Base-by-base conservation (phyloP, 2,329 filamentous ascomycete genomes). In the Furcasterigmium sp. region DNA sequence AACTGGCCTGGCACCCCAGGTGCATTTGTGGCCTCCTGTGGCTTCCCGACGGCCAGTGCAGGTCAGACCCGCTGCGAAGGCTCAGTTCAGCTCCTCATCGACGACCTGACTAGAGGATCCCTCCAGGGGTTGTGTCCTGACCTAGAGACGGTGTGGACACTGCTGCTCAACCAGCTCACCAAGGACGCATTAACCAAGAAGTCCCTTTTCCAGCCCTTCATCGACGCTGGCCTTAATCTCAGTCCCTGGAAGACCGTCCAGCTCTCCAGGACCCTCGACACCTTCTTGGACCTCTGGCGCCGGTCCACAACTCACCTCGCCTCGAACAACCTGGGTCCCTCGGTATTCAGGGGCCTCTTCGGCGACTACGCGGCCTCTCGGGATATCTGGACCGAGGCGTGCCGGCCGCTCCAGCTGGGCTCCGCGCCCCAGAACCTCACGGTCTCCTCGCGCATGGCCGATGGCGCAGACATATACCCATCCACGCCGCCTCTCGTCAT, bases 91-190 rank as follows among this genome's bases (percentile, higher is more conserved):
- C 54, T 57, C 20, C 48, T 65, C 1, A 42, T 61, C 13, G 56
- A 65, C 32, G 58, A 64, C 11, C 53, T 68, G 25, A 53, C 56
- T 7, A 55, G 49, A 2, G 63, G 66, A 23, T 60, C 63, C 0
- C 62, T 68, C 21, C 61, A 53, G 8, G 62, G 60, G 4, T 54
- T 57, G 0, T 68, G 64, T 39, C 62, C 61, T 0, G 57, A 62
- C 17, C 38, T 65, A 14, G 55, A 61, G 0, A 63, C 60, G 6
- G 56, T 65, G 9, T 50, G 50, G 8, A 56, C 53, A 3, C 53
- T 63, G 1, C 19, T 46, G 1, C 55, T 55, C 21, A 62, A 61
- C 42, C 43, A 54, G 10, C 58, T 50, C 49, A 30, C 55, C 58
- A n/a, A 62, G 55, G 32, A 17, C 5, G 46, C 43, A 2, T 10